These are phyloP conservation scores for Curvularia hawaiiensis DNA, from an alignment of 2,329 filamentous ascomycete genomes.

Conservation along the genomic window DNA sequence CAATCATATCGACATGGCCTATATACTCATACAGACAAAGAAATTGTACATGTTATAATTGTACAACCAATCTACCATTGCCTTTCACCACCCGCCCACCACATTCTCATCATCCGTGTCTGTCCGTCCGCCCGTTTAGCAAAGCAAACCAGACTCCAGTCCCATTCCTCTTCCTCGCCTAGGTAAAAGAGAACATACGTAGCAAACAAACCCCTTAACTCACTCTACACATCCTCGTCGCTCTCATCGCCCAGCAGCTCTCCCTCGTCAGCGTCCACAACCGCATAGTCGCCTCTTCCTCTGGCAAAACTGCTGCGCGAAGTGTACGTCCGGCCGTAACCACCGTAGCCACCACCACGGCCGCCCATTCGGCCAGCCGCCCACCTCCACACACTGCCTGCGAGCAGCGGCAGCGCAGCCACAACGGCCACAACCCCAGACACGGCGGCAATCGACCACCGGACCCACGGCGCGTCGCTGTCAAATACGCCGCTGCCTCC, in stretches of 20 bases:
- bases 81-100: neutral
- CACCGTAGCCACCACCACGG: conserved; percentile 35
- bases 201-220: neutral
- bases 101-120: neutral
- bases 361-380: conserved; percentile 58
- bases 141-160: neutral
- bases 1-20: neutral
- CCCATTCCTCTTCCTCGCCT: neutral
- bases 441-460: conserved; percentile 67
- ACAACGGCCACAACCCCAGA: conserved; percentile 61
- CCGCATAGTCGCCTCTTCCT: conserved; percentile 82
- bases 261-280: conserved; percentile 91
- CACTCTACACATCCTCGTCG: conserved; percentile 75
- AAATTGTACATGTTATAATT: neutral
- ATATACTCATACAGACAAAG: neutral
- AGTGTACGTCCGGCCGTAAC: conserved; percentile 68
- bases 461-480: conserved; percentile 76
- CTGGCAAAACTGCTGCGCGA: conserved; percentile 88
- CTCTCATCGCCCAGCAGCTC: conserved; percentile 92
- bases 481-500: conserved; percentile 50
- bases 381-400: conserved; percentile 74
- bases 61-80: neutral
- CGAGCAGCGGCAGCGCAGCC: conserved; percentile 68
- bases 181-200: neutral
- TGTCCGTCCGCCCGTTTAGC: neutral